Evolutionary conservation across 768 basidiomycete species (phyloP).

Genomic region (Russula emetica): DNA sequence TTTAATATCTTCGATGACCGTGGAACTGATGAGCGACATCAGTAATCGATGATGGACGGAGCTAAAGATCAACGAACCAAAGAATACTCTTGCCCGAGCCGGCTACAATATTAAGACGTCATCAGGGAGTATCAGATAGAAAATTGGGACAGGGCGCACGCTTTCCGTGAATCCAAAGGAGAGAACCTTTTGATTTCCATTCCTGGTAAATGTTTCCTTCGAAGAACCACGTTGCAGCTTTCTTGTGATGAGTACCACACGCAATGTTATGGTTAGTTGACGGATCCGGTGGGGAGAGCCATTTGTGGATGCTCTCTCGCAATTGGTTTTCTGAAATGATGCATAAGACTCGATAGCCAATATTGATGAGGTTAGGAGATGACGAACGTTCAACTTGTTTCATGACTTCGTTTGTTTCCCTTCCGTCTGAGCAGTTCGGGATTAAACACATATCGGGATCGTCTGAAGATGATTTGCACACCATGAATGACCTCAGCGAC

Average conservation of each 20-base stretch:
- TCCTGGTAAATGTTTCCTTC: not conserved
- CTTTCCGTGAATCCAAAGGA: slow-evolving; percentile 2
- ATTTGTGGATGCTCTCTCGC: not conserved
- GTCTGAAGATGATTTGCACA: no score
- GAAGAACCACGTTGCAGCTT: not conserved
- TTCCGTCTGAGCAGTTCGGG: no score
- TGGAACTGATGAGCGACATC: not conserved
- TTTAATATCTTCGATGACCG: not conserved
- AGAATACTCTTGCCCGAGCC: not conserved
- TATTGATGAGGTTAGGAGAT: not conserved
- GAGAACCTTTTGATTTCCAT: not conserved
- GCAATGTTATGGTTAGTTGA: not conserved
- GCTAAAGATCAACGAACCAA: not conserved
- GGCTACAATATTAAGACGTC: not conserved
- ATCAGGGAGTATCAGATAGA: not conserved
- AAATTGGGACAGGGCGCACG: not conserved
- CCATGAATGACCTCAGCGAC: not conserved
- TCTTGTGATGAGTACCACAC: not conserved
- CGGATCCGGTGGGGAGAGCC: slow-evolving; percentile 3
- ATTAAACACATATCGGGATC: no score
- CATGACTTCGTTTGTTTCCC: no score
- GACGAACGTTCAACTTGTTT: not conserved
- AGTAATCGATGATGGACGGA: not conserved
- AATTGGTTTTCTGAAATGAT: not conserved
- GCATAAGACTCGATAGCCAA: not conserved